Evolutionary conservation across 768 basidiomycete species (phyloP).

Genomic region (Inosperma sp.): DNA sequence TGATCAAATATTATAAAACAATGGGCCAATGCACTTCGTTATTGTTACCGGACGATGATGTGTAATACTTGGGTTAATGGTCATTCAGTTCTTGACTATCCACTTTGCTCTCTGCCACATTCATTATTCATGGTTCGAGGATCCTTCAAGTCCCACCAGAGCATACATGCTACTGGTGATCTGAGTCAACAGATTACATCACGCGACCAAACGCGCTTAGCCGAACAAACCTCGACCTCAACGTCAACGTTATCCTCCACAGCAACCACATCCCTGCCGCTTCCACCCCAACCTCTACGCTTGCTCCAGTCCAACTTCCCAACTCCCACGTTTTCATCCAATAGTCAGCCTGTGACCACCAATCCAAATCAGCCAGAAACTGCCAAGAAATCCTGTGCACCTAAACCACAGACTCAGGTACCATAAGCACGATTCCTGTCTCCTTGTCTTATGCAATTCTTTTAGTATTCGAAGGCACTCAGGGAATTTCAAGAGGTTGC

Average conservation of each 20-base stretch:
- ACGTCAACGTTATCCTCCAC: background rate
- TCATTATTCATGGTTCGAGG: background rate
- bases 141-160: background rate
- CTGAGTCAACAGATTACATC: background rate
- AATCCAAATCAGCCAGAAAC: no score
- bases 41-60: no score
- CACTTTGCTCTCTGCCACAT: background rate
- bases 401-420: slow-evolving; percentile 1
- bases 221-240: background rate
- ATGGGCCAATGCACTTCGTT: no score
- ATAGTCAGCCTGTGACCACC: no score
- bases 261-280: background rate
- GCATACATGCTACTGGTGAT: background rate
- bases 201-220: background rate
- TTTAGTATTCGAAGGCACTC: background rate
- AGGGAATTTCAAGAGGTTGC: background rate
- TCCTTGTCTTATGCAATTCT: no score
- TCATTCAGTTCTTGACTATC: no score
- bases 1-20: no score
- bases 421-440: no score
- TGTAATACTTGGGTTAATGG: no score
- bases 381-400: no score
- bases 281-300: slow-evolving; percentile 1
- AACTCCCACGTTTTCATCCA: no score
- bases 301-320: background rate